Conservation (phyloP, 2,329 filamentous ascomycete genomes). For the Pseudogymnoascus sp. region DNA sequence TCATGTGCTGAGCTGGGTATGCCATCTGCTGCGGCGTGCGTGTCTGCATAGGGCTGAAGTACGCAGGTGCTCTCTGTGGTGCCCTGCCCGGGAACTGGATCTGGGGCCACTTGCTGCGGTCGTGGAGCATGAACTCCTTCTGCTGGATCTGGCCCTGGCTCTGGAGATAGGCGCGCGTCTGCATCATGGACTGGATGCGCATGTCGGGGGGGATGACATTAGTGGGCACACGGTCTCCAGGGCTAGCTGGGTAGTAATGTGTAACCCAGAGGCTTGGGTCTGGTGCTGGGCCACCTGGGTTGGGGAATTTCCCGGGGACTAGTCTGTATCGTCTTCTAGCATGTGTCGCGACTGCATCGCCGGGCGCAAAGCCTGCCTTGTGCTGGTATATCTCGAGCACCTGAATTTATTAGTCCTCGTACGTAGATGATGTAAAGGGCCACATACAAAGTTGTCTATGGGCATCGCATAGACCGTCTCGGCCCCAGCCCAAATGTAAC, state of each 20-base stretch:
- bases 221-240: slow-evolving; percentile 63
- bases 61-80: slow-evolving; percentile 26
- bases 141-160: slow-evolving; percentile 72
- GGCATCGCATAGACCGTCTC: slow-evolving; percentile 46
- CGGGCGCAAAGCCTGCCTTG: slow-evolving; percentile 69
- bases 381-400: slow-evolving; percentile 84
- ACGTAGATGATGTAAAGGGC: background rate
- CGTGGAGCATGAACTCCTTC: slow-evolving; percentile 91
- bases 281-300: slow-evolving; percentile 59
- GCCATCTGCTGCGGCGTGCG: slow-evolving; percentile 48
- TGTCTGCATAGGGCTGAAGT: slow-evolving; percentile 20
- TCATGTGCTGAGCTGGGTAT: slow-evolving; percentile 44
- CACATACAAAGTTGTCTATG: slow-evolving; percentile 10
- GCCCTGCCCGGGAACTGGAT: slow-evolving; percentile 58
- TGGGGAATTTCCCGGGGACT: slow-evolving; percentile 59
- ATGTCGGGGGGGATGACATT: slow-evolving; percentile 57
- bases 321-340: slow-evolving; percentile 82
- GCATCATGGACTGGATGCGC: slow-evolving; percentile 52
- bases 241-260: slow-evolving; percentile 75
- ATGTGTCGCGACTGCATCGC: slow-evolving; percentile 68
- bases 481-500: slow-evolving; percentile 79
- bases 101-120: slow-evolving; percentile 82
- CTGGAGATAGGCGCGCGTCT: slow-evolving; percentile 57
- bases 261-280: slow-evolving; percentile 85
- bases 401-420: slow-evolving; percentile 37